Percentiles rank a stretch among this genome's conserved stretches.
phyloP scores from a whole-genome alignment of 2,329 filamentous ascomycete genomes.

The Cladosporium sp. region DNA sequence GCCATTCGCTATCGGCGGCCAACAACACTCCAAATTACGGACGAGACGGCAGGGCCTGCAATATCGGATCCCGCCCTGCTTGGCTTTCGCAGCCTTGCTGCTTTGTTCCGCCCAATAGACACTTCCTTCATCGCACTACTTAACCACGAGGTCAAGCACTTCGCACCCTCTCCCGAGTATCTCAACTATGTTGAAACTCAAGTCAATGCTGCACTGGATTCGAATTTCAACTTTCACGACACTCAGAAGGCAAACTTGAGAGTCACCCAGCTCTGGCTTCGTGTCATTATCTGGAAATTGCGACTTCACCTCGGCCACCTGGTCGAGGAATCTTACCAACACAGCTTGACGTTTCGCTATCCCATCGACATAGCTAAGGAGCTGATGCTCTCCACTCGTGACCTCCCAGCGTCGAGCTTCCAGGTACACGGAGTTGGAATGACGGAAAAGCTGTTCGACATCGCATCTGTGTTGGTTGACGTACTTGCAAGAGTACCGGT shows the following conservation, averaged over 20 bases:
- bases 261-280: constrained; percentile 9
- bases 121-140: constrained; percentile 5
- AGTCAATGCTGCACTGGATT: constrained; percentile 1
- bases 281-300: constrained; percentile 3
- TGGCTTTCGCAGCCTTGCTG: constrained; percentile 1
- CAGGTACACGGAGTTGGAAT: constrained; percentile 38
- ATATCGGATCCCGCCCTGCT: not conserved
- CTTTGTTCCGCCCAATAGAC: constrained; percentile 4
- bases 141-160: not conserved
- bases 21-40: constrained; percentile 1
- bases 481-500: constrained; percentile 3
- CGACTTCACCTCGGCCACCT: constrained; percentile 5
- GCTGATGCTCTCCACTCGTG: constrained; percentile 8
- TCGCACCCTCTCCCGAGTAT: not conserved
- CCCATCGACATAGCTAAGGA: constrained; percentile 9
- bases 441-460: constrained; percentile 39
- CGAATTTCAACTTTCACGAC: constrained; percentile 1
- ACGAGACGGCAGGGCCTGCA: not conserved
- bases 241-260: constrained; percentile 9
- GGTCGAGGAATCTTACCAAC: constrained; percentile 8
- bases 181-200: constrained; percentile 5
- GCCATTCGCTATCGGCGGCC: constrained; percentile 1
- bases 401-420: constrained; percentile 3
- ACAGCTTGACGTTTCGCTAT: constrained; percentile 8
- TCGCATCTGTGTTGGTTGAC: constrained; percentile 19